phyloP scores from a whole-genome alignment of 2,329 filamentous ascomycete species.

The Aspergillus piperis region DNA sequence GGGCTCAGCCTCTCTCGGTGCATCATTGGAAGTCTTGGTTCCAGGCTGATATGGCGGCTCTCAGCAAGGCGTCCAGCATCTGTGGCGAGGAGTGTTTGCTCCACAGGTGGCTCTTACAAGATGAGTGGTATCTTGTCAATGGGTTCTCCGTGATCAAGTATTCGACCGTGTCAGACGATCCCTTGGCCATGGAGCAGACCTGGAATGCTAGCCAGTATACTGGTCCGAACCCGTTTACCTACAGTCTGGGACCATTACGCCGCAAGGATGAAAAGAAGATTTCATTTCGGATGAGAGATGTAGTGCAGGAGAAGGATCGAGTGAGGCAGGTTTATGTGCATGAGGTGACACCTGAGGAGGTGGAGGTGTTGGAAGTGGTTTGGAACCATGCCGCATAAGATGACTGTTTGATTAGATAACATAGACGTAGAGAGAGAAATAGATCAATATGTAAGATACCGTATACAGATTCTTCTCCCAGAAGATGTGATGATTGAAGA shows the following conservation, averaged over 20 bases:
- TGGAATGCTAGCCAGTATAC: slow-evolving; percentile 48
- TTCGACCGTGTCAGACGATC: slow-evolving; percentile 39
- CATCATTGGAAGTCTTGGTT: slow-evolving; percentile 25
- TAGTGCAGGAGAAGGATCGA: slow-evolving; percentile 40
- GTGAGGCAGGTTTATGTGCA: slow-evolving; percentile 56
- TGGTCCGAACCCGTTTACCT: slow-evolving; percentile 46
- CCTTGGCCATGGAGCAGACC: slow-evolving; percentile 52
- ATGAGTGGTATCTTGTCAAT: slow-evolving; percentile 47
- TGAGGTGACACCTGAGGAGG: slow-evolving; percentile 15
- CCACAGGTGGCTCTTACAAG: slow-evolving; percentile 16
- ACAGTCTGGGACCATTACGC: slow-evolving; percentile 53
- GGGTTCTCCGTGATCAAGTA: slow-evolving; percentile 59
- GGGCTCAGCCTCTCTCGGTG: slow-evolving; percentile 41
- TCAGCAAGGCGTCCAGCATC: slow-evolving; percentile 15
- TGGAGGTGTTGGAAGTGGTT: slow-evolving; percentile 26
- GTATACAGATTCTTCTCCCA: too few species aligned
- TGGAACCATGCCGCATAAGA: slow-evolving; percentile 16
- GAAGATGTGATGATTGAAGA: too few species aligned
- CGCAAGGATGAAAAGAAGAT: slow-evolving; percentile 47
- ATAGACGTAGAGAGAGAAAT: not conserved
- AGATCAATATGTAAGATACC: not conserved
- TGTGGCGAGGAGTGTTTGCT: slow-evolving; percentile 20
- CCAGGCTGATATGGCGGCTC: slow-evolving; percentile 17
- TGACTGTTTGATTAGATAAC: not conserved
- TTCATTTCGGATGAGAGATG: slow-evolving; percentile 50